Conservation (phyloP, 306 rosid genomes). For the Datisca glomerata region DNA sequence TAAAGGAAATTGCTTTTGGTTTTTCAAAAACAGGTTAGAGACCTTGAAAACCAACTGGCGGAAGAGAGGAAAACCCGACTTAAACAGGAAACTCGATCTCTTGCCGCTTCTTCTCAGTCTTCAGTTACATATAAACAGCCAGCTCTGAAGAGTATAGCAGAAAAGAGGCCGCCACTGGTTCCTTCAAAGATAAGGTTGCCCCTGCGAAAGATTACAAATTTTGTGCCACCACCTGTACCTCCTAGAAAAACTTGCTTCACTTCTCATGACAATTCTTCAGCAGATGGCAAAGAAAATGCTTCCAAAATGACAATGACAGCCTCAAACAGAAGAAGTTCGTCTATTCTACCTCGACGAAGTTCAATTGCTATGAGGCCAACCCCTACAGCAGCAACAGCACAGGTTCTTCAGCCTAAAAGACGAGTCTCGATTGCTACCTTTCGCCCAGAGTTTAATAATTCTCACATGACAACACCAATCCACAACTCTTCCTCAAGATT, state of each 20-base stretch:
- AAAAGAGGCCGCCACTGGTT: constrained; percentile 73
- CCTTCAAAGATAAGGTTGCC: constrained; percentile 65
- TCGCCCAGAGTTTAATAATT: constrained; percentile 40
- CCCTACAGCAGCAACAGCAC: constrained; percentile 22
- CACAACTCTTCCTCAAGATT: constrained; percentile 40
- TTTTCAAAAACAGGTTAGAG: constrained; percentile 66
- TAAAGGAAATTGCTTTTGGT: too few relatives aligned
- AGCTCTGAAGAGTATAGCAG: constrained; percentile 21
- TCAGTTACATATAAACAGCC: constrained; percentile 21
- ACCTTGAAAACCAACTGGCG: constrained; percentile 78
- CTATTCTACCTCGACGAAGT: constrained; percentile 39
- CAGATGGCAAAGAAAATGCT: constrained; percentile 59
- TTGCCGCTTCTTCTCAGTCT: constrained; percentile 49
- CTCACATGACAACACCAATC: constrained; percentile 58
- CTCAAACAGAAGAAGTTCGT: constrained; percentile 18
- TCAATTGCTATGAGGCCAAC: constrained; percentile 58
- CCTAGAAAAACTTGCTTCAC: constrained; percentile 21
- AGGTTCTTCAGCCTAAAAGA: constrained; percentile 66
- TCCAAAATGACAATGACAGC: constrained; percentile 24
- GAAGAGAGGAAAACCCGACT: constrained; percentile 78
- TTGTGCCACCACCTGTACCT: constrained; percentile 41
- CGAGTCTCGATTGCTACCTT: constrained; percentile 67
- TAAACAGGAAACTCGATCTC: constrained; percentile 68
- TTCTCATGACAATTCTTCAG: constrained; percentile 13
- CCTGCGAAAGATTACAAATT: constrained; percentile 52